Evolutionary conservation across 164 flowering plant species (phyloP), one percentile per base, ranked within the genome.

Genomic region (Dillenia turbinata): DNA sequence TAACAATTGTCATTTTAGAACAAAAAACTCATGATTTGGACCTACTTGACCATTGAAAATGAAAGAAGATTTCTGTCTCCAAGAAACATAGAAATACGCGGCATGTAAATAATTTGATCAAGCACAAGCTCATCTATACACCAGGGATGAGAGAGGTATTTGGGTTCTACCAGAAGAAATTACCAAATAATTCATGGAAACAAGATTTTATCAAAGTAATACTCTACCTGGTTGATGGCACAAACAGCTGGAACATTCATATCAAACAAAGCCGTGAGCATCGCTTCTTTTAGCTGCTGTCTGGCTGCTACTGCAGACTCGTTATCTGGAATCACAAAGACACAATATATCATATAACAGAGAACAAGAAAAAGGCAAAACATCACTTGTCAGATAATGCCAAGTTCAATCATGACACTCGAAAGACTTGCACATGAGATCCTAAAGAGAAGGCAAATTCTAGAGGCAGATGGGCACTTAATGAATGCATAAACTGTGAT

Each of bases 191-290:
- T 51, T 51, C 54, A 51, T 12, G 16, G 1, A 40, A 11, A 40
- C 8, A n/a, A 60, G 14, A 46, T 47, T 24, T 60, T 60, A 10
- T 10, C 48, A 43, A 13, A 2, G 26, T 49, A 19, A 47, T 49
- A 51, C 40, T 63, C 14, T 60, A 84, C 95, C 89, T 89, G 96
- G 73, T 82, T 84, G 67, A 92, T 67, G 19, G 96, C 91, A 81
- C 96, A 88, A 57, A 90, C 89, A 72, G 96, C 90, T 57, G 98
- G 98, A 59, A 86, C 96, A 71, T 90, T 81, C 96, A 92, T 78
- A 69, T 88, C 98, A 77, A 90, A 92, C 61, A 92, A 56, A 15
- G 83, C 82, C 8, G 85, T 67, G 75, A 75, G 72, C 53, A 92
- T 85, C 33, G 93, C 79, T 67, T 84, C 84, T 69, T 83, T 85